Evolutionary conservation across 2,329 filamentous ascomycete species (phyloP).

Genomic region (Ilyonectria mors-panacis): DNA sequence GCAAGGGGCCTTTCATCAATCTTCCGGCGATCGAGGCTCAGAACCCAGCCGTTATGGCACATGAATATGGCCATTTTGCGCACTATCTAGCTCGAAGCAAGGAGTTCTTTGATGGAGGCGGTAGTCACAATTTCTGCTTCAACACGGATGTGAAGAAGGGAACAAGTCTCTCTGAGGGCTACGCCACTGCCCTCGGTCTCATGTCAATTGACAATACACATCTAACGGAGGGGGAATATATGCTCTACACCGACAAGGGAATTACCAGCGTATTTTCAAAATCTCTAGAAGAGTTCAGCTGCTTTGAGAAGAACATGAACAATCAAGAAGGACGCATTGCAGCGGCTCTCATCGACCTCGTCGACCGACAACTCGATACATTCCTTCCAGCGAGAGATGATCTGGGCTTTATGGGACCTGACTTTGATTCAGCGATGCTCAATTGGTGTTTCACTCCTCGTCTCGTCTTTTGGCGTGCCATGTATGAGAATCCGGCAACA

Average conservation of each 20-base stretch:
- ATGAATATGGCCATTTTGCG: conserved; percentile 10
- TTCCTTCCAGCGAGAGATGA: neutral
- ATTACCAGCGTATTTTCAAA: neutral
- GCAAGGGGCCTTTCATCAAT: conserved; percentile 1
- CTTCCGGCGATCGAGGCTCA: neutral
- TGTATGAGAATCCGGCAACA: conserved; percentile 2
- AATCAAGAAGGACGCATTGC: conserved; percentile 2
- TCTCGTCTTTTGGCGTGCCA: neutral
- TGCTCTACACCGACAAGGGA: neutral
- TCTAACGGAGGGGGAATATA: neutral
- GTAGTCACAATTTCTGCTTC: neutral
- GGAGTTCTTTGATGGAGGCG: neutral
- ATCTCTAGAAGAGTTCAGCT: conserved; percentile 1
- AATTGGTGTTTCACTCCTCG: neutral
- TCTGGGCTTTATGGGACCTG: neutral
- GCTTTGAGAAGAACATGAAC: neutral
- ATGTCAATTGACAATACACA: conserved; percentile 10
- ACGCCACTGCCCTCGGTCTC: conserved; percentile 6
- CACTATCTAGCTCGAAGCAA: conserved; percentile 7
- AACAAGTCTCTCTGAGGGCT: conserved; percentile 9
- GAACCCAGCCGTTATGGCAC: conserved; percentile 10
- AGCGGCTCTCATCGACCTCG: neutral
- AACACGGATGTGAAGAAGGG: neutral
- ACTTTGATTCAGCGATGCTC: neutral
- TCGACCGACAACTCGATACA: conserved; percentile 5